These are phyloP conservation scores for Glycyrrhiza uralensis DNA, from an alignment of 306 rosid species.

Conservation along the genomic window DNA sequence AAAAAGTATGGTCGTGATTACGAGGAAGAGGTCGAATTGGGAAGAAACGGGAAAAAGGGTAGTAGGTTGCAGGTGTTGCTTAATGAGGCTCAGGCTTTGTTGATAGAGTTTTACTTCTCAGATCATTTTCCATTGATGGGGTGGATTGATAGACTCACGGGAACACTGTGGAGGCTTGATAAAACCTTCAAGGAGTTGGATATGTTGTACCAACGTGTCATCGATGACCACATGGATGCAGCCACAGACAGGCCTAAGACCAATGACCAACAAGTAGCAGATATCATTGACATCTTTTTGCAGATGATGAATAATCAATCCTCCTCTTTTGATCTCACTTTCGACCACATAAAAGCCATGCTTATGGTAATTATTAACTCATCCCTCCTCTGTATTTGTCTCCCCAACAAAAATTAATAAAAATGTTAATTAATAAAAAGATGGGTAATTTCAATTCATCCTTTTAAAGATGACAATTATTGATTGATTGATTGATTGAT, in stretches of 20 bases:
- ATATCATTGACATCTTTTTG: constrained; percentile 26
- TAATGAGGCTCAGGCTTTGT: constrained; percentile 21
- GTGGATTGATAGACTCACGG: constrained; percentile 43
- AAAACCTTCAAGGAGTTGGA: constrained; percentile 30
- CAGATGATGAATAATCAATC: background rate
- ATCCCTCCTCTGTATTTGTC: no score
- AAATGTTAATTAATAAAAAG: no score
- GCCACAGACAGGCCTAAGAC: background rate
- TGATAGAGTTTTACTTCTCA: constrained; percentile 23
- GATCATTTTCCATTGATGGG: constrained; percentile 40
- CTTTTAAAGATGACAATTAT: background rate
- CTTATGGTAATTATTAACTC: constrained; percentile 21
- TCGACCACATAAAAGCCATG: constrained; percentile 27
- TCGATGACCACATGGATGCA: constrained; percentile 24
- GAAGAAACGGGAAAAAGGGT: background rate
- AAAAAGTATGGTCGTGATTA: constrained; percentile 12
- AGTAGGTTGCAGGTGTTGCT: constrained; percentile 34
- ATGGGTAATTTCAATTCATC: no score
- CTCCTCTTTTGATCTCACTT: constrained; percentile 17
- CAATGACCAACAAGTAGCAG: background rate
- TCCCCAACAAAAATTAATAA: no score
- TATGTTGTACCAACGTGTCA: constrained; percentile 36
- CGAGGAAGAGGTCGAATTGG: background rate
- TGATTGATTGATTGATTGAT: background rate
- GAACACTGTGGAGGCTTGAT: constrained; percentile 12